Percentiles rank a stretch among this genome's conserved stretches.
Evolutionary conservation across 352 stramenopile genomes (phyloP).

Genomic region (Phytophthora niederhauseri): DNA sequence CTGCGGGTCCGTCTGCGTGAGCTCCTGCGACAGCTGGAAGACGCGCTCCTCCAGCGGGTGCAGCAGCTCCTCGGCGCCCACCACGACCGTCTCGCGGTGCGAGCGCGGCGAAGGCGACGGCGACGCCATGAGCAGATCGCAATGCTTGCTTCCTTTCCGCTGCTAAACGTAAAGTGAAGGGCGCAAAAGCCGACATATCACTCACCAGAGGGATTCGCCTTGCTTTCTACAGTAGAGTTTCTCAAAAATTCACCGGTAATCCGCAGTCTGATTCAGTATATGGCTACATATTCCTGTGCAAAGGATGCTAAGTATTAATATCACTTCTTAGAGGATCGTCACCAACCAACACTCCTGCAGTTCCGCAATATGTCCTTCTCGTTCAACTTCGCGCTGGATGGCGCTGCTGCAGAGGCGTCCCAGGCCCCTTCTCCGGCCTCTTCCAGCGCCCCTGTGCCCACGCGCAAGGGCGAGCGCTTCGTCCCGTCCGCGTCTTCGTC

Average conservation of each 20-base stretch:
- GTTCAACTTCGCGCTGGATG: conserved; percentile 72
- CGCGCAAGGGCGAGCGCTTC: conserved; percentile 60
- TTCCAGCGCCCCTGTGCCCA: conserved; percentile 11
- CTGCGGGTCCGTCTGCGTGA: conserved; percentile 48
- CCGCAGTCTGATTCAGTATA: no score
- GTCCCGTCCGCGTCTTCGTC: background rate
- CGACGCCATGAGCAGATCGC: conserved; percentile 18
- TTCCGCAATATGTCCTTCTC: conserved; percentile 40
- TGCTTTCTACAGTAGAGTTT: no score
- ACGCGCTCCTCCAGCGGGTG: conserved; percentile 65
- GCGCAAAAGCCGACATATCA: background rate
- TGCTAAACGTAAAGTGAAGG: background rate
- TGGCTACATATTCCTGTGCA: background rate
- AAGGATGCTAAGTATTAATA: background rate
- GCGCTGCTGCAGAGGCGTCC: background rate
- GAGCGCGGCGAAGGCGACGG: conserved; percentile 18
- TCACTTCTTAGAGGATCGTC: background rate
- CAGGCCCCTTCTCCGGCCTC: background rate
- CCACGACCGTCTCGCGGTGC: conserved; percentile 34
- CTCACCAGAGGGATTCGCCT: background rate
- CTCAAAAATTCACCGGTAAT: no score
- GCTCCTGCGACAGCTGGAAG: conserved; percentile 69
- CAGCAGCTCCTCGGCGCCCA: conserved; percentile 50
- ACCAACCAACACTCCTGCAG: background rate
- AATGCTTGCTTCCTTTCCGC: conserved; percentile 16